Percentiles rank a stretch among this genome's conserved stretches.
Conservation (phyloP, 129 eudicot genomes). For the Smallanthus sonchifolius region DNA sequence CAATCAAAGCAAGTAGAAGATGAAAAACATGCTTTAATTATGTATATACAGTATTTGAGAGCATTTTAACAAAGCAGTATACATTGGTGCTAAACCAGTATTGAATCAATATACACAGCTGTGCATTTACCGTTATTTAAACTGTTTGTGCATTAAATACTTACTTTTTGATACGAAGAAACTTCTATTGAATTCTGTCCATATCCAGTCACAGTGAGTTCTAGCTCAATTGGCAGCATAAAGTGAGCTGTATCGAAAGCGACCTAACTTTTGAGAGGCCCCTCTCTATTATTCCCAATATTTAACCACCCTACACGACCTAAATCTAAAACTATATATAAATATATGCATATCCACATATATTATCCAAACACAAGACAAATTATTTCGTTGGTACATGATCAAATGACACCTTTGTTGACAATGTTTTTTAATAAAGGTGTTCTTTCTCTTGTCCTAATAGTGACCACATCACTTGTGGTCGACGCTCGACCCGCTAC, state of each 20-base stretch:
- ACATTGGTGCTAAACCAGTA: too few relatives aligned
- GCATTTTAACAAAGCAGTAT: neutral
- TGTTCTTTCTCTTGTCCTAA: conserved; percentile 21
- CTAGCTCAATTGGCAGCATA: conserved; percentile 45
- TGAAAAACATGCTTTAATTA: neutral
- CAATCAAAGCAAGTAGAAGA: neutral
- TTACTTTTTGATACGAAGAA: conserved; percentile 3
- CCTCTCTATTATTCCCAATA: conserved; percentile 15
- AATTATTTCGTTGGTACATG: neutral
- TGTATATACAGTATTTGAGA: neutral
- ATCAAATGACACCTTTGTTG: conserved; percentile 11
- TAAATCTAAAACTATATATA: conserved; percentile 10
- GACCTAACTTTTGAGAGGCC: conserved; percentile 19
- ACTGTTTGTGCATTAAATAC: conserved; percentile 1
- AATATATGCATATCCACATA: conserved; percentile 13
- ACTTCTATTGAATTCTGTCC: conserved; percentile 5
- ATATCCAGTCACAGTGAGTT: conserved; percentile 8
- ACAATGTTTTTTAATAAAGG: conserved; percentile 8
- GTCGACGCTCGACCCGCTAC: conserved; percentile 59
- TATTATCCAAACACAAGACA: conserved; percentile 22
- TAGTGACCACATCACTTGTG: conserved; percentile 8
- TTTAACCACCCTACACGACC: conserved; percentile 20
- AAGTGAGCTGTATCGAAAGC: conserved; percentile 65
- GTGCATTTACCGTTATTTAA: neutral
- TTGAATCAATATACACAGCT: neutral